Evolutionary conservation across 352 stramenopile species (phyloP), one percentile per base, ranked within the genome.

Genomic region (Vaucheria bursata): DNA sequence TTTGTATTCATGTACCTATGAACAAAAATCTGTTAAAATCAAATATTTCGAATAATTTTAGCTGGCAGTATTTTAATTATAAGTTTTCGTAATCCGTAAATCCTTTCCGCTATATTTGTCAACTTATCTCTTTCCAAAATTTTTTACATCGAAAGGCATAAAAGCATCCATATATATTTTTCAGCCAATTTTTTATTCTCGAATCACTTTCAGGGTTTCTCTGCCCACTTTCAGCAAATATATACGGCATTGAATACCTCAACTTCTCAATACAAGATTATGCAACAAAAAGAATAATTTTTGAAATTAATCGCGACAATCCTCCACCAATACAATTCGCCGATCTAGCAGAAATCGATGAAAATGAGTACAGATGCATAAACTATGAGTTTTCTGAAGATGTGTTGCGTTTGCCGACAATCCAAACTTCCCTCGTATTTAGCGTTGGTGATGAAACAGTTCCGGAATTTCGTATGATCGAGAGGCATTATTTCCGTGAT

Each of bases 401-500:
- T 74, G 90, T 96, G 33, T 84, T 97, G 49, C 89, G 91, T 49
- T 86, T 96, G 45, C 91, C 91, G 0, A 82, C 88, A n/a, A 93
- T 97, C 73, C 66, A 77, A 50, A 95, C 90, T 35, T 87, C 90
- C 75, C 89, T 97, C 50, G 91, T 95, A 80, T 98, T 98, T 85
- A 88, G 88, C 8, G 92, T 97, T 12, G 94, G 94, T 0, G 84
- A 90, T 0, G 87, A 93, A 74, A 90, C 94, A 79, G 85, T 98
- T 68, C 86, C 88, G 71, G 90, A 89, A 59, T 92, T 97, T 79
- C 87, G 93, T 52, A 98, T 98, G 94, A 96, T 98, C 75, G 92
- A 98, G 84, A 88, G 94, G 64, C 93, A 97, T 85, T 98, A 97
- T 86, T 98, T 97, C 81, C 87, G 91, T 66, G 89, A 96, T 79